These are phyloP conservation scores for Yamadazyma sp. DNA, from an alignment of 805 yeast species.

Conservation along the genomic window DNA sequence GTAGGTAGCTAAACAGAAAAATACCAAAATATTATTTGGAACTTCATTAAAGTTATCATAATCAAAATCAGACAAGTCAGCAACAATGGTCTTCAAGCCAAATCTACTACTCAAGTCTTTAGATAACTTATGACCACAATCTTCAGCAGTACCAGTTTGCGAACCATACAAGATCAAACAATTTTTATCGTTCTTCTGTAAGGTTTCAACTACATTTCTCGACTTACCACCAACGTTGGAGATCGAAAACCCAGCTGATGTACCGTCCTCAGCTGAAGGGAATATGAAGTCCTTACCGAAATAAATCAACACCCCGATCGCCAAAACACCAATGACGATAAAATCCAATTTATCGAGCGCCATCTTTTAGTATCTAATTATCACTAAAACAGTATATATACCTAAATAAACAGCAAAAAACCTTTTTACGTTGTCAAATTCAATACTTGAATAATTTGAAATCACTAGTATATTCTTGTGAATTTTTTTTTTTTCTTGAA, in stretches of 20 bases:
- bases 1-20: slow-evolving; percentile 83
- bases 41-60: slow-evolving; percentile 70
- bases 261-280: slow-evolving; percentile 29
- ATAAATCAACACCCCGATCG: slow-evolving; percentile 63
- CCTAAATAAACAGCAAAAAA: too few species aligned
- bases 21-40: slow-evolving; percentile 54
- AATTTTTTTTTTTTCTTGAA: too few species aligned
- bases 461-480: too few species aligned
- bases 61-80: slow-evolving; percentile 86
- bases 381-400: too few species aligned
- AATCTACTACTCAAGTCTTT: slow-evolving; percentile 83
- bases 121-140: slow-evolving; percentile 85
- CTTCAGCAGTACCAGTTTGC: slow-evolving; percentile 99
- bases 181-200: slow-evolving; percentile 64
- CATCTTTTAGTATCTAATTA: too few species aligned
- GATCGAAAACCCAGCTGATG: slow-evolving; percentile 29
- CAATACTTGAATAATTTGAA: too few species aligned
- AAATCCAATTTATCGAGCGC: slow-evolving; percentile 72
- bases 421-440: too few species aligned
- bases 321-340: slow-evolving; percentile 61
- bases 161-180: slow-evolving; percentile 86
- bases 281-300: slow-evolving; percentile 58
- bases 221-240: slow-evolving; percentile 33
- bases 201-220: slow-evolving; percentile 56
- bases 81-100: slow-evolving; percentile 78